phyloP scores from a whole-genome alignment of 164 flowering plant species.

The Dillenia turbinata region DNA sequence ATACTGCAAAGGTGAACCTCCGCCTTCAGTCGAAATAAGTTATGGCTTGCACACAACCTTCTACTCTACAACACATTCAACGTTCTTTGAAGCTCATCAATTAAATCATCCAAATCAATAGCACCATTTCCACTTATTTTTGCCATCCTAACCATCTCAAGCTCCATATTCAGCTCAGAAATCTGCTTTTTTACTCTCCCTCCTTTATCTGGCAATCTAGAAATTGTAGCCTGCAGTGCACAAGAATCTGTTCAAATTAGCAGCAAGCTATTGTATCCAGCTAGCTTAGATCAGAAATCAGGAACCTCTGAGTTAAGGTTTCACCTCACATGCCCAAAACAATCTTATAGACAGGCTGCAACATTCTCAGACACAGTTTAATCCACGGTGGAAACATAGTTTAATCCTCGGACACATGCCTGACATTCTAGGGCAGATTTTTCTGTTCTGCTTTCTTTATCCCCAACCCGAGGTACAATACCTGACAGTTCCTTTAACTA shows the following conservation, averaged over 20 bases:
- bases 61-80: conserved; percentile 23
- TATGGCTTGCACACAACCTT: too few relatives aligned
- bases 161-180: conserved; percentile 46
- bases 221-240: conserved; percentile 44
- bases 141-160: conserved; percentile 33
- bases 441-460: too few relatives aligned
- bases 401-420: too few relatives aligned
- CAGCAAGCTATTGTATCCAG: background rate
- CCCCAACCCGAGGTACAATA: background rate
- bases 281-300: too few relatives aligned
- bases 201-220: conserved; percentile 71
- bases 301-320: too few relatives aligned
- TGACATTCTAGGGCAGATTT: too few relatives aligned
- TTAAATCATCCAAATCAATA: conserved; percentile 55
- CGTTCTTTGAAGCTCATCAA: conserved; percentile 30
- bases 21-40: too few relatives aligned
- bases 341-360: background rate
- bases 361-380: too few relatives aligned
- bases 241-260: background rate
- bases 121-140: conserved; percentile 26
- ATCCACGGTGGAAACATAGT: too few relatives aligned
- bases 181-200: conserved; percentile 61
- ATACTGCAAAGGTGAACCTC: too few relatives aligned
- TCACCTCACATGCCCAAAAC: background rate
- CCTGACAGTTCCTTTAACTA: background rate